phyloP scores from a whole-genome alignment of 2,329 filamentous ascomycete species.

The Exophiala lecanii-corni region DNA sequence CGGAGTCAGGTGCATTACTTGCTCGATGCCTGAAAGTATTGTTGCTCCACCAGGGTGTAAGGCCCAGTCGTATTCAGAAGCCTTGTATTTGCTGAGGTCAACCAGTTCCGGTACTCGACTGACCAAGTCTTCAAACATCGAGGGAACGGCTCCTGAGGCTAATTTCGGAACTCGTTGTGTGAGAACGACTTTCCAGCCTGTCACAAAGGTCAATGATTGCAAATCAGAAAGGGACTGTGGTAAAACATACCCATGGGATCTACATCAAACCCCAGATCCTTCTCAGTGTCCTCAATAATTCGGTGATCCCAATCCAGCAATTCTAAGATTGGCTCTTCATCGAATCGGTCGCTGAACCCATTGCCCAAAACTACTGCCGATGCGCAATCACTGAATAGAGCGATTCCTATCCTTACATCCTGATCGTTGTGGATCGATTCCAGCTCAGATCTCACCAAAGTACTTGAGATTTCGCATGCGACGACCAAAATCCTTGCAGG shows the following conservation, averaged over 20 bases:
- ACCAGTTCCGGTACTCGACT: constrained; percentile 39
- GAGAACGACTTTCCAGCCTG: constrained; percentile 63
- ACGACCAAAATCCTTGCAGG: constrained; percentile 62
- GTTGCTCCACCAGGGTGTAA: constrained; percentile 66
- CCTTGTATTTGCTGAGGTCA: constrained; percentile 35
- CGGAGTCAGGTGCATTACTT: constrained; percentile 50
- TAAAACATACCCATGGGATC: constrained; percentile 54
- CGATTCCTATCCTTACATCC: constrained; percentile 60
- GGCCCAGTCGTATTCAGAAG: constrained; percentile 66
- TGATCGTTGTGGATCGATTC: constrained; percentile 57
- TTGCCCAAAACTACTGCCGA: constrained; percentile 63
- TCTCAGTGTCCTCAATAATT: constrained; percentile 57
- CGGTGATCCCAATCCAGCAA: constrained; percentile 63
- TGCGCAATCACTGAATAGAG: constrained; percentile 67
- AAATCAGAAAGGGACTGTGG: neutral
- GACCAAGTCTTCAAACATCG: constrained; percentile 54
- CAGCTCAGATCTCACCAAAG: constrained; percentile 60
- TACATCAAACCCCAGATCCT: constrained; percentile 62
- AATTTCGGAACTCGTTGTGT: constrained; percentile 58
- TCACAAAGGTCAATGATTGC: constrained; percentile 6
- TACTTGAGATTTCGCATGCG: constrained; percentile 42
- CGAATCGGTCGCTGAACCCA: constrained; percentile 39
- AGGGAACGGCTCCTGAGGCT: constrained; percentile 47
- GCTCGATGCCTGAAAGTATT: constrained; percentile 61
- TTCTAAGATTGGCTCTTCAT: constrained; percentile 47